Evolutionary conservation across 768 basidiomycete genomes (phyloP), one percentile per base, ranked within the genome.

Genomic region (Russula abietina): DNA sequence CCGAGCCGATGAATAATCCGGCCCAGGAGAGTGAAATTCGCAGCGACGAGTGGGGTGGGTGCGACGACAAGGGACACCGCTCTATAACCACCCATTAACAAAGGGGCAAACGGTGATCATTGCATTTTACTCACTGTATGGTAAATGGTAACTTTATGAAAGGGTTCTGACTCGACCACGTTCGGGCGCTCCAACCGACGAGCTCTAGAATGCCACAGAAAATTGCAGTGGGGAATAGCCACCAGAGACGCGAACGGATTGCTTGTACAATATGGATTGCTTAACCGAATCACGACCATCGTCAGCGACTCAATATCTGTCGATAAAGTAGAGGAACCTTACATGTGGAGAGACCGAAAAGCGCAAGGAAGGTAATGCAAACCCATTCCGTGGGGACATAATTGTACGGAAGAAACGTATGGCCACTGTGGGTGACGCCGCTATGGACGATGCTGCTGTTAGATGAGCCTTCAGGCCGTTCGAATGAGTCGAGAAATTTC

Each of bases 381-480:
- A 77, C 66, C 71, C 75, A 75, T 54, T 73, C 70, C 0, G 76
- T 77, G 1, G 75, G 76, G 3, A 73, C 59, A 61, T 77, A 79
- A 26, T 72, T 70, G 61, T 75, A 77, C 26, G 32, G 46, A 5
- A 55, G 53, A 1, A 45, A 4, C 16, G 5, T n/a, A 7, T 51
- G 49, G 12, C 24, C n/a, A 2, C 70, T 54, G 22, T n/a, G n/a
- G n/a, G n/a, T n/a, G n/a, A n/a, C n/a, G n/a, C n/a, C n/a, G n/a
- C n/a, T n/a, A n/a, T n/a, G n/a, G n/a, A n/a, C n/a, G n/a, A n/a
- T n/a, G n/a, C n/a, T n/a, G n/a, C 17, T 30, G 36, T 59, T 39
- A 1, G 24, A 32, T 46, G 57, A 49, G 41, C 57, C 62, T 63
- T 24, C 22, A 24, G 7, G 32, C 22, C 4, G 36, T 43, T 46